A percentile compares a stretch with the other conserved stretches of the same genome.
These are phyloP conservation scores for Heterobasidion occidentale DNA, from an alignment of 1,284 basidiomycete genomes.

Conservation along the genomic window DNA sequence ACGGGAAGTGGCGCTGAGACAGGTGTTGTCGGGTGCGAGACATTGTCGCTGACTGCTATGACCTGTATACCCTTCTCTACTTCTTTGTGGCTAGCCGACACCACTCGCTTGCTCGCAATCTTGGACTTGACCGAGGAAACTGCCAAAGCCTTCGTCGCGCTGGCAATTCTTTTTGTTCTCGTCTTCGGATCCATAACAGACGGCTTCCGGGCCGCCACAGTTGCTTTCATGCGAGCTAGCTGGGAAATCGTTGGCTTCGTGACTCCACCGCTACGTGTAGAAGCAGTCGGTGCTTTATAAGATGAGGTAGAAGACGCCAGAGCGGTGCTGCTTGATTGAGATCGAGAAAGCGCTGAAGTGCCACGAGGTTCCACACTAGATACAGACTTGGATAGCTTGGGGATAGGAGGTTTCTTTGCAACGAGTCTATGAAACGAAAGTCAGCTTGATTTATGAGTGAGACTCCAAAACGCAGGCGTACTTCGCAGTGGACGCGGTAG, in stretches of 20 bases:
- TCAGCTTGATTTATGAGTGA: too few relatives aligned
- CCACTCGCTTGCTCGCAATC: not conserved
- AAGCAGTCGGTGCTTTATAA: not conserved
- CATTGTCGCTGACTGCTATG: too few relatives aligned
- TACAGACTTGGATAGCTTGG: not conserved
- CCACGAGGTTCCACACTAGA: not conserved
- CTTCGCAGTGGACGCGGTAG: not conserved
- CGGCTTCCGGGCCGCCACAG: not conserved
- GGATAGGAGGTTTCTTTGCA: not conserved
- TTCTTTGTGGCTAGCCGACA: not conserved
- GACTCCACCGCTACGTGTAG: slow-evolving; percentile 6
- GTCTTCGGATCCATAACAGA: not conserved
- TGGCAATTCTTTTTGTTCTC: not conserved
- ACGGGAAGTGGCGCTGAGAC: not conserved
- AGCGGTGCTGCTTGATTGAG: not conserved
- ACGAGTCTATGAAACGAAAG: not conserved
- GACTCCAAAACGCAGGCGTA: not conserved
- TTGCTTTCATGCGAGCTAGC: slow-evolving; percentile 12
- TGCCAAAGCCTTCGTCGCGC: not conserved
- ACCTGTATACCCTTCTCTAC: too few relatives aligned
- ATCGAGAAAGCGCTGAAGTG: not conserved
- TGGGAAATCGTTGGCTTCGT: slow-evolving; percentile 16
- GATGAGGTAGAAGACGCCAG: not conserved
- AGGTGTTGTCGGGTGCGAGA: not conserved
- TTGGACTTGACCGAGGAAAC: not conserved